phyloP scores from a whole-genome alignment of 2,329 filamentous ascomycete genomes.

The Onygena corvina region DNA sequence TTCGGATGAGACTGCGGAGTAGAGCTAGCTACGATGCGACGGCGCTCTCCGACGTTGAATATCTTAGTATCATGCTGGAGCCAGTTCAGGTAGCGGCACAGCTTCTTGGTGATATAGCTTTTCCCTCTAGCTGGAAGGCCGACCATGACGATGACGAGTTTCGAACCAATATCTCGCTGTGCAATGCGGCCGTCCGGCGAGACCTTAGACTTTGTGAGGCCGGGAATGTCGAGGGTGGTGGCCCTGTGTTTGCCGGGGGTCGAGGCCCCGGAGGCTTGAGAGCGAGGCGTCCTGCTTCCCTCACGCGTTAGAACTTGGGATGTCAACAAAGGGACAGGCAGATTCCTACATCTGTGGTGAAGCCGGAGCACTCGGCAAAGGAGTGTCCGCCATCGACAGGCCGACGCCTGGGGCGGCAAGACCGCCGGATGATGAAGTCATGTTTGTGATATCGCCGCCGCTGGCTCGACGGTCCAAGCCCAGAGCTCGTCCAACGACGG shows the following conservation, averaged over 20 bases:
- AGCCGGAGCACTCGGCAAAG: conserved; percentile 48
- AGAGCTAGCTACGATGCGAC: conserved; percentile 59
- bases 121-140: conserved; percentile 90
- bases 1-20: neutral
- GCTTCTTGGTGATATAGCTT: conserved; percentile 97
- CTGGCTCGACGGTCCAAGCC: conserved; percentile 23
- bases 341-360: conserved; percentile 48
- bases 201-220: conserved; percentile 86
- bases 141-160: conserved; percentile 97
- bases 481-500: conserved; percentile 33
- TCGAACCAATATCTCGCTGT: conserved; percentile 84
- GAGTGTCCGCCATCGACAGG: conserved; percentile 49
- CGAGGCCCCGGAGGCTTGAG: conserved; percentile 59
- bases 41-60: conserved; percentile 91
- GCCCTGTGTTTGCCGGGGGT: conserved; percentile 75
- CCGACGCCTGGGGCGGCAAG: conserved; percentile 37
- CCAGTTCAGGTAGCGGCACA: conserved; percentile 91
- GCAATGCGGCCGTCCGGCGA: conserved; percentile 93
- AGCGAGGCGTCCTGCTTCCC: conserved; percentile 10
- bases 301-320: conserved; percentile 4
- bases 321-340: conserved; percentile 12
- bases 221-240: conserved; percentile 92
- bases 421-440: neutral
- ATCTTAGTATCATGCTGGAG: conserved; percentile 90
- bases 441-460: neutral